phyloP scores from a whole-genome alignment of 345 rosid genomes.

The Acer yangbiense region DNA sequence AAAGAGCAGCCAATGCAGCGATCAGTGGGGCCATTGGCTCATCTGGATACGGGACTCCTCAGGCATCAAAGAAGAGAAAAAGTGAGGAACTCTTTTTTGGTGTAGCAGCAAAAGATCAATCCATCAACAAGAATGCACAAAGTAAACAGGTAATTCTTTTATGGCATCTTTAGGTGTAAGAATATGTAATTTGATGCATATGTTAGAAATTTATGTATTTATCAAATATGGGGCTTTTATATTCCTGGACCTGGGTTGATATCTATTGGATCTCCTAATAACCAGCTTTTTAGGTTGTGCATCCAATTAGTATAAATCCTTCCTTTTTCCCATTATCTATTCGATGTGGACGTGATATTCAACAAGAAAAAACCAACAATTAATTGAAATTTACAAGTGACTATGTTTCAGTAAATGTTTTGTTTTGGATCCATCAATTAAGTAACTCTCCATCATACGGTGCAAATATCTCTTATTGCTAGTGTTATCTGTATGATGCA shows the following conservation, averaged over 20 bases:
- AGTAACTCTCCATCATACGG: not conserved
- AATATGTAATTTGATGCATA: conserved; percentile 4
- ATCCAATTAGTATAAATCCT: not conserved
- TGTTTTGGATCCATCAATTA: not conserved
- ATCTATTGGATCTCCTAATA: not conserved
- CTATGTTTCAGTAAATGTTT: not conserved
- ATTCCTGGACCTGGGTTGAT: not conserved
- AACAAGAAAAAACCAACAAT: not conserved
- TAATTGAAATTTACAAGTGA: not conserved
- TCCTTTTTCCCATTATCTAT: no score
- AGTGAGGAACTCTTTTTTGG: conserved; percentile 39
- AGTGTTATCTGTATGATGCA: not conserved
- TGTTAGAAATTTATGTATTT: not conserved
- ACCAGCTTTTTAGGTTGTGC: not conserved
- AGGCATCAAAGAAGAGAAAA: conserved; percentile 58
- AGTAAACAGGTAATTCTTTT: conserved; percentile 42
- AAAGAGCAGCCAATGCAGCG: conserved; percentile 77
- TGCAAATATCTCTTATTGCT: not conserved
- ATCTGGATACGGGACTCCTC: conserved; percentile 53
- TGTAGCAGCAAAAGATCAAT: conserved; percentile 32
- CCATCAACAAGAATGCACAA: conserved; percentile 25
- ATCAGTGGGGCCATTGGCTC: conserved; percentile 60
- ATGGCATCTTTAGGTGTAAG: conserved; percentile 4
- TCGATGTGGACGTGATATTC: not conserved
- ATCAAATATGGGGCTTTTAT: not conserved